A percentile compares a stretch with the other conserved stretches of the same genome.
Conservation (phyloP, 106 monocot species). For the Hemerocallis citrina region DNA sequence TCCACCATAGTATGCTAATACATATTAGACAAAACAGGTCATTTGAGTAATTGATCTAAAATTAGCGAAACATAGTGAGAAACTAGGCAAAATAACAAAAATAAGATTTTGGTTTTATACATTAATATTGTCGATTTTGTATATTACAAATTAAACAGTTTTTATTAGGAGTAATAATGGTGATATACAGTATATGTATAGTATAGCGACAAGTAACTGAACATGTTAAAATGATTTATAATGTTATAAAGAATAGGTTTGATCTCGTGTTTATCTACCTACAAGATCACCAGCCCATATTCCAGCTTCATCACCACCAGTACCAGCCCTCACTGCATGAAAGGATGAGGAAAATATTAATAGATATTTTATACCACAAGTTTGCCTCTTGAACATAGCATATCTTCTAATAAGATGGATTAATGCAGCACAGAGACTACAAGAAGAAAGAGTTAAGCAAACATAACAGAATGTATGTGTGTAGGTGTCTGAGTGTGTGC, state of each 20-base stretch:
- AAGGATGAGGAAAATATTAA: conserved; percentile 6
- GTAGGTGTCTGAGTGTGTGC: background rate
- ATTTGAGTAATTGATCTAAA: too few relatives aligned
- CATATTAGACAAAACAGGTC: too few relatives aligned
- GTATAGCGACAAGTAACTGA: too few relatives aligned
- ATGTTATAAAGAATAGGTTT: background rate
- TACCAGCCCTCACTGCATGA: conserved; percentile 88
- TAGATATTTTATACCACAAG: background rate
- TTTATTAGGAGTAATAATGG: too few relatives aligned
- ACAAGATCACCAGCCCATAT: conserved; percentile 99
- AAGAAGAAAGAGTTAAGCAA: background rate
- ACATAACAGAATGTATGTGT: too few relatives aligned
- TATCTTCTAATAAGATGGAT: background rate
- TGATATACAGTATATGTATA: too few relatives aligned
- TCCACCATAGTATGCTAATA: too few relatives aligned
- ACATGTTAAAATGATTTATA: background rate
- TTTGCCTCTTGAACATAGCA: background rate
- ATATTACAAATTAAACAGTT: too few relatives aligned
- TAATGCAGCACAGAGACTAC: background rate
- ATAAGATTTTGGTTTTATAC: too few relatives aligned
- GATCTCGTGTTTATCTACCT: conserved; percentile 47
- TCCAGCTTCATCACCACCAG: conserved; percentile 98
- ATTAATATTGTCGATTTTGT: too few relatives aligned
- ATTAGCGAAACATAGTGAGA: too few relatives aligned
- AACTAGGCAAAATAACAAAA: too few relatives aligned